Evolutionary conservation across 2,329 filamentous ascomycete species (phyloP), one percentile per base, ranked within the genome.

Genomic region (Rhinocladiella mackenziei): DNA sequence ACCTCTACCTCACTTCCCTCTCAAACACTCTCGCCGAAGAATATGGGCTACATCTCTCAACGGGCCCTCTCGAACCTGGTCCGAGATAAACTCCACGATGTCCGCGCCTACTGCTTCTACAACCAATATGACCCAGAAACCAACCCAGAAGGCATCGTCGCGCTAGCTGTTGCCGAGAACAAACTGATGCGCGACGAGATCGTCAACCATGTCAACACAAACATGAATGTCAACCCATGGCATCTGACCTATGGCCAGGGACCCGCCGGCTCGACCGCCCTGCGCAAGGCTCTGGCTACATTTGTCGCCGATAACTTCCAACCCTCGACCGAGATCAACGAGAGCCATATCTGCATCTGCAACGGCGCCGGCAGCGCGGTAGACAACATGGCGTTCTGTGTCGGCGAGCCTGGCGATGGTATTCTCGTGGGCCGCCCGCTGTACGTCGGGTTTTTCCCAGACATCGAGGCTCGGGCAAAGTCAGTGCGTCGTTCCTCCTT

Each of bases 371-470:
- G 43, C 17, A 53, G 59, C 4, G 60, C 63, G 1, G 58, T 66
- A 14, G 66, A 71, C 25, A 64, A 70, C 57, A 58, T 73, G 8
- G 68, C 62, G 0, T 70, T 64, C 40, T 62, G 58, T 8, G 48
- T 76, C 1, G 66, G 63, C 6, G 68, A 71, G 39, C 58, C 61
- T 1, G 67, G 66, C 0, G 71, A 76, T 32, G 71, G 64, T 1
- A 66, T 77, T 14, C 52, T 77, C 8, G 57, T 73, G 2, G 65
- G 61, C 20, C 59, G 66, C 10, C 73, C 74, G 0, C 62, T 68
- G 5, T 77, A 77, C 44, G 67, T 68, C 13, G 63, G 68, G 11
- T 77, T 77, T 41, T 63, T 69, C 15, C 57, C 67, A 1, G 74
- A 77, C 53, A 71, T 76, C 32, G 66, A 67, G 0, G 64, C 67